Evolutionary conservation across 2,329 filamentous ascomycete genomes (phyloP).

Genomic region (Ascocoryne sarcoides): DNA sequence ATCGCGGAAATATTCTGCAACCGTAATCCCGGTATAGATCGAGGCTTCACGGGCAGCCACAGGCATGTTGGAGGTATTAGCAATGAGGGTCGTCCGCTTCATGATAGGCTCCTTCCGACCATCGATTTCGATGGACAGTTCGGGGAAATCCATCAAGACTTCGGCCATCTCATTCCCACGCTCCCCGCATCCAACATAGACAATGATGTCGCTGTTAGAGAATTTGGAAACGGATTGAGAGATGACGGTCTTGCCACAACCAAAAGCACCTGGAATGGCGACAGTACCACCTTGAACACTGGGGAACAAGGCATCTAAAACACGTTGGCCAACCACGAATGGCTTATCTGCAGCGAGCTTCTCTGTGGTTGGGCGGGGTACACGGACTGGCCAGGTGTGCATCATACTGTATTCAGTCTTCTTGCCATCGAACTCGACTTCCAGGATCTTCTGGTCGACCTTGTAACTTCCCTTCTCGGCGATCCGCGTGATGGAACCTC

Average conservation of each 20-base stretch:
- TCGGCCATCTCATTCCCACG: slow-evolving; percentile 99
- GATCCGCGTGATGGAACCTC: slow-evolving; percentile 87
- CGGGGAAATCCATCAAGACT: slow-evolving; percentile 99
- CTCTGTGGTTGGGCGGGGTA: slow-evolving; percentile 84
- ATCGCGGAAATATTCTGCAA: slow-evolving; percentile 95
- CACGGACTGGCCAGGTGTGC: slow-evolving; percentile 97
- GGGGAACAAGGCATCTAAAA: slow-evolving; percentile 92
- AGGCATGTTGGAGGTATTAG: slow-evolving; percentile 99
- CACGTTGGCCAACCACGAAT: slow-evolving; percentile 93
- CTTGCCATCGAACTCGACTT: slow-evolving; percentile 94
- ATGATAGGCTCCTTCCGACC: slow-evolving; percentile 97
- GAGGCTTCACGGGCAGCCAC: slow-evolving; percentile 97
- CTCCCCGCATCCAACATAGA: slow-evolving; percentile 89
- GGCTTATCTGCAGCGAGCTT: slow-evolving; percentile 83
- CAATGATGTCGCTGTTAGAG: slow-evolving; percentile 98
- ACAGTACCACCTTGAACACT: slow-evolving; percentile 95
- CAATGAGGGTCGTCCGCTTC: slow-evolving; percentile 98
- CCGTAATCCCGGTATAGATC: slow-evolving; percentile 85
- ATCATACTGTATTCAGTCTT: slow-evolving; percentile 96
- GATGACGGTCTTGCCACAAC: slow-evolving; percentile 99
- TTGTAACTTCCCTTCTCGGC: slow-evolving; percentile 86
- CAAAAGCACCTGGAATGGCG: slow-evolving; percentile 96
- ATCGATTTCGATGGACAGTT: slow-evolving; percentile 89
- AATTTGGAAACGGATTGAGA: slow-evolving; percentile 98
- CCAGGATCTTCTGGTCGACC: slow-evolving; percentile 86